These are phyloP conservation scores for Acanthamoeba royreba DNA, from an alignment of 208 protist species.

Conservation along the genomic window DNA sequence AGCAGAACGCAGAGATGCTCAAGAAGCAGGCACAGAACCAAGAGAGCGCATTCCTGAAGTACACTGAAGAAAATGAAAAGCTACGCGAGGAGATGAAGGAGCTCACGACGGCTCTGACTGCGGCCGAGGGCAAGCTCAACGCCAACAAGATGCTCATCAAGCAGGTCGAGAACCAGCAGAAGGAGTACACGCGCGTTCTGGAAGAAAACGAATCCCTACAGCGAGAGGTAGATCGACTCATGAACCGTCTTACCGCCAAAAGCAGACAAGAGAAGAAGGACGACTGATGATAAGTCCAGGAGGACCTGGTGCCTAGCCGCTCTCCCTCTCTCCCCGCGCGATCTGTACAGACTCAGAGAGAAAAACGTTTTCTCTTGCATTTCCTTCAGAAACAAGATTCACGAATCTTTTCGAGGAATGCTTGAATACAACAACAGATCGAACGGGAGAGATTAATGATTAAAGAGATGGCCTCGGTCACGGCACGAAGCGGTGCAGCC, in stretches of 20 bases:
- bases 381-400: no score
- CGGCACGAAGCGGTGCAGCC: neutral
- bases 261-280: neutral
- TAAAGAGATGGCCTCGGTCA: neutral
- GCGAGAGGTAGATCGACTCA: neutral
- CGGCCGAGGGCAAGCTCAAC: neutral
- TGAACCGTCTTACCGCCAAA: neutral
- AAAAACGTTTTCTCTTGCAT: no score
- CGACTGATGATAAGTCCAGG: neutral
- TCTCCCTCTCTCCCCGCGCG: no score
- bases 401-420: neutral
- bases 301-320: no score
- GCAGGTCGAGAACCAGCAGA: conserved; percentile 22
- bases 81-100: neutral
- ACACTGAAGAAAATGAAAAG: conserved; percentile 27
- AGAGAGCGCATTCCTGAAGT: neutral
- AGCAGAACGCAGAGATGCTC: conserved; percentile 23
- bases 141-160: neutral
- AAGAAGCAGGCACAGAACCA: conserved; percentile 1
- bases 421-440: neutral
- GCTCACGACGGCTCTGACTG: neutral
- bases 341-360: no score
- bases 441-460: neutral
- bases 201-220: neutral
- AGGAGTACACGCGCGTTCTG: neutral